These are phyloP conservation scores for Limnanthes douglasii DNA, from an alignment of 345 rosid species.

Conservation along the genomic window DNA sequence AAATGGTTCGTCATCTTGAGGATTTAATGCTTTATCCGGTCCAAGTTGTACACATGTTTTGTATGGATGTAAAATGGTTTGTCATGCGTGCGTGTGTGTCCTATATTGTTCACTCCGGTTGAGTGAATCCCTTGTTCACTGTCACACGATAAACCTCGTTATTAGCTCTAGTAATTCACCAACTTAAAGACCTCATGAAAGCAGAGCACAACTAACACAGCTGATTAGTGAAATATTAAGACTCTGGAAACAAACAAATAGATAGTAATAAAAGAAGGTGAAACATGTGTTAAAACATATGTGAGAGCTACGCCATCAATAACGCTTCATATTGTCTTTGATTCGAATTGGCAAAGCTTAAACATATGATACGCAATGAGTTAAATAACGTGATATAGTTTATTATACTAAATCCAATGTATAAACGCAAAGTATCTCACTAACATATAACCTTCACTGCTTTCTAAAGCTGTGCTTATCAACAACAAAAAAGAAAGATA, in stretches of 20 bases:
- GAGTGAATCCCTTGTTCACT: no score
- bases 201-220: background rate
- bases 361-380: no score
- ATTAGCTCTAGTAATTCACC: background rate
- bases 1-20: conserved; percentile 36
- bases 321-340: background rate
- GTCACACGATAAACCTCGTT: no score
- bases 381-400: no score
- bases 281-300: background rate
- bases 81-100: conserved; percentile 32
- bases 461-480: no score
- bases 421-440: no score
- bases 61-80: conserved; percentile 57
- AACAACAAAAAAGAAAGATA: no score
- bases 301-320: background rate
- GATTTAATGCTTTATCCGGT: conserved; percentile 12
- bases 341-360: no score
- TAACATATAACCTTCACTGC: no score
- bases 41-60: conserved; percentile 79
- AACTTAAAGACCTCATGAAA: background rate
- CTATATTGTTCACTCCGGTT: no score
- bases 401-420: no score
- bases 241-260: background rate
- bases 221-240: background rate
- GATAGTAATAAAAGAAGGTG: background rate